A percentile compares a stretch with the other conserved stretches of the same genome.
These are phyloP conservation scores for Apiotrichum siamense DNA, from an alignment of 1,284 basidiomycete genomes.

Conservation along the genomic window DNA sequence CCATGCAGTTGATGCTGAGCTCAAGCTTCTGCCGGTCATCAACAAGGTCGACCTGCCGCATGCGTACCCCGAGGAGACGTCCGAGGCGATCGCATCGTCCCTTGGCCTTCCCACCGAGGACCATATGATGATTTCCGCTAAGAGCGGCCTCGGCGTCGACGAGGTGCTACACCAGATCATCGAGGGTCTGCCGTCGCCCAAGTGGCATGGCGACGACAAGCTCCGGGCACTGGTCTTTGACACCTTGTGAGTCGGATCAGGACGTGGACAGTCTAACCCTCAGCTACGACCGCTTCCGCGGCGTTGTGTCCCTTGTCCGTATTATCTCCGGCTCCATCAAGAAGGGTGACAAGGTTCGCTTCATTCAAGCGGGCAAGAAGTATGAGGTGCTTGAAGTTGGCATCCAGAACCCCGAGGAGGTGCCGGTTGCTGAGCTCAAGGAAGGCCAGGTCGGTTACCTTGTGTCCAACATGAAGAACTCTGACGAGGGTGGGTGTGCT, in stretches of 20 bases:
- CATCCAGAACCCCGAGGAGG: conserved; percentile 85
- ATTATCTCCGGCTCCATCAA: conserved; percentile 57
- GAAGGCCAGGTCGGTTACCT: conserved; percentile 85
- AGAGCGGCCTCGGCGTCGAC: conserved; percentile 74
- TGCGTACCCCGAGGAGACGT: conserved; percentile 71
- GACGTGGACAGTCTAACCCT: background rate
- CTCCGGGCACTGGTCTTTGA: conserved; percentile 89
- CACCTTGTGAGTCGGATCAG: conserved; percentile 60
- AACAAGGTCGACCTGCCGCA: conserved; percentile 95
- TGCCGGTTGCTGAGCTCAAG: conserved; percentile 61
- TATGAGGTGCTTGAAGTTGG: conserved; percentile 92
- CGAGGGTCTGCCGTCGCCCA: conserved; percentile 71
- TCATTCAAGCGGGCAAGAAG: conserved; percentile 76
- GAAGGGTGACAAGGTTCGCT: conserved; percentile 83
- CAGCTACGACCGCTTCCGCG: conserved; percentile 93
- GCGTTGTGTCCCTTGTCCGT: conserved; percentile 87
- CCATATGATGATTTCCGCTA: conserved; percentile 79
- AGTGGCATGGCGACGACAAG: conserved; percentile 50
- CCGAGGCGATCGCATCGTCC: conserved; percentile 70
- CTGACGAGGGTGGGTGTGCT: conserved; percentile 68
- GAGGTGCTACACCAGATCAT: conserved; percentile 73
- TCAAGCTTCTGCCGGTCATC: conserved; percentile 84
- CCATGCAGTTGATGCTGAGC: conserved; percentile 70
- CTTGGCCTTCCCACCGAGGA: conserved; percentile 69
- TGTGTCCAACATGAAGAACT: conserved; percentile 97